Base-by-base conservation (phyloP, 495 filamentous ascomycete genomes). In the Aspergillus diversus region DNA sequence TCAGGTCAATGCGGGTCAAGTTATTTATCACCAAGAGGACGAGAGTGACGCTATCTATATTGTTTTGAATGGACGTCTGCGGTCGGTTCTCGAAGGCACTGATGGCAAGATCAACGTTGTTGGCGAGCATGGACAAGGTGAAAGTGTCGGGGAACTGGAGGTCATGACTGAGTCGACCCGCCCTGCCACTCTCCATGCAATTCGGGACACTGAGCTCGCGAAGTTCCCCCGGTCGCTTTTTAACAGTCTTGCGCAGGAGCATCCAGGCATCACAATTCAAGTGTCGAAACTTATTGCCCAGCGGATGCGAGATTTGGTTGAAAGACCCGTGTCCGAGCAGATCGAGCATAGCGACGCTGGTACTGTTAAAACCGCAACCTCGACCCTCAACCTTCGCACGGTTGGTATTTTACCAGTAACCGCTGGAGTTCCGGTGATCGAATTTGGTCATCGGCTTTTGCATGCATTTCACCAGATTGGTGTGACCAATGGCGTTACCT, bases 41-140 rank as follows among this genome's bases (percentile, higher is more conserved):
- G 95, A 98, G 63, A 98, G 95, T 71, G 95, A 99, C 75, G 95
- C 96, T 12, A 99, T 99, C 46, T 98, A 99, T 70, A 92, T 99
- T 63, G 96, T 97, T 11, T 81, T 99, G 7, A 99, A 99, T 72
- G 95, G 95, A 9, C 88, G 95, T 9, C 75, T 99, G 31, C 80
- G 95, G 39, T 84, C 91, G 5, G 86, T 98, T 3, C 82, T 91
- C 35, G 92, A 97, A 68, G 82, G 86, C 5, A 79, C 89, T 33
- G 87, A 91, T 55, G 92, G 90, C 0, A 89, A 87, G n/a, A 90
- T 96, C 81, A 90, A 88, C 55, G 93, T 97, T 42, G 86, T 92
- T 42, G 93, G 92, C 11, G 95, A 99, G 72, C 97, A 91, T 69
- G 95, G 96, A 6, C 95, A 99, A 71, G 95, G 95, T 16, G 95